A percentile compares a stretch with the other conserved stretches of the same genome.
Conservation (phyloP, 495 filamentous ascomycete genomes). For the Neurospora intermedia region DNA sequence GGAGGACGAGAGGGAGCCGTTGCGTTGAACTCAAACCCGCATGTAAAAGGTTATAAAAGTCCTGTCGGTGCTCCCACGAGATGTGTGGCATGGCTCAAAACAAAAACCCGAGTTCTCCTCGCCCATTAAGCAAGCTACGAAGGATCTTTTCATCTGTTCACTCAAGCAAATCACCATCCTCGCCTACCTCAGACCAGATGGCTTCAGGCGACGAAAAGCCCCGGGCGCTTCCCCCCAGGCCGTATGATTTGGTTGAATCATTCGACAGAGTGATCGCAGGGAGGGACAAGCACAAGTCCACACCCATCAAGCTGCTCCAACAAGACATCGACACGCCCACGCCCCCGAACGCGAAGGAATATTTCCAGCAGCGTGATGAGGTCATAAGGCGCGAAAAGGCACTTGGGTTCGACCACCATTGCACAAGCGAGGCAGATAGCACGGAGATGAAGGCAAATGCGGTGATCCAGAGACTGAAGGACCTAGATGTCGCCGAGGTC, state of each 20-base stretch:
- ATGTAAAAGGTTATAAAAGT: neutral
- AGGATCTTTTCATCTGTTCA: neutral
- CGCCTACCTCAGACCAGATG: neutral
- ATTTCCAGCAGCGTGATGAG: neutral
- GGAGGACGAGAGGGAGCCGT: neutral
- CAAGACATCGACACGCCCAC: neutral
- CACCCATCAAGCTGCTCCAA: neutral
- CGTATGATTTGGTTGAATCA: neutral
- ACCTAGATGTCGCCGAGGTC: constrained; percentile 21
- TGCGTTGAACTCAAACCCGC: neutral
- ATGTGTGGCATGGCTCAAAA: neutral
- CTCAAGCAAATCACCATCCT: neutral
- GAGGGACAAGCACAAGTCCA: neutral
- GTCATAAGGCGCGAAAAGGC: constrained; percentile 7
- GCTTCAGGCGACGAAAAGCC: neutral
- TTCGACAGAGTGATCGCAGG: neutral
- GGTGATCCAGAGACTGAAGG: constrained; percentile 21
- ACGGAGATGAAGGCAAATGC: constrained; percentile 21
- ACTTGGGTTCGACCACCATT: constrained; percentile 16
- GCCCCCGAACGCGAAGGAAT: neutral
- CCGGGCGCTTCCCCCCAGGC: neutral
- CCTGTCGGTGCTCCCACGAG: neutral
- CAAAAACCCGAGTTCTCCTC: neutral
- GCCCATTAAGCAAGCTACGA: neutral
- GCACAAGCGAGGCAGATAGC: constrained; percentile 6